Conservation (phyloP, 1,284 basidiomycete species). For the Trametes pubescens region DNA sequence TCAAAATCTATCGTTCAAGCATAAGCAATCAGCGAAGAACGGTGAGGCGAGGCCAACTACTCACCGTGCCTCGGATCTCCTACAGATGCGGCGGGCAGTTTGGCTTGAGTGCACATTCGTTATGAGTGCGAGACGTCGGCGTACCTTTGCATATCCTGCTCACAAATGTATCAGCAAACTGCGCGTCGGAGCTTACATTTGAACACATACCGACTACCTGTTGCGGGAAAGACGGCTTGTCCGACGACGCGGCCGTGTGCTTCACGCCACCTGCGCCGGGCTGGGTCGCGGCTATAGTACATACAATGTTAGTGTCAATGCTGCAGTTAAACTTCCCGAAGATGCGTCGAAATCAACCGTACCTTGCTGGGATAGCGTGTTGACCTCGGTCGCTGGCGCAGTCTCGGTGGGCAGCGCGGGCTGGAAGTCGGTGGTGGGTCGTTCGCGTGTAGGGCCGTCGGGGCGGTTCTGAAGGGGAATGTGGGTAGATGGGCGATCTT, state of each 20-base stretch:
- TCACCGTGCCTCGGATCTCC: constrained; percentile 32
- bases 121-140: neutral
- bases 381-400: constrained; percentile 16
- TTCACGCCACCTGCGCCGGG: constrained; percentile 24
- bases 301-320: neutral
- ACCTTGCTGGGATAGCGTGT: constrained; percentile 29
- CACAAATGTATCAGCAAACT: neutral
- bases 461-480: constrained; percentile 1
- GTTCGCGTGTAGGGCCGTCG: neutral
- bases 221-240: constrained; percentile 27
- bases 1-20: constrained; percentile 14
- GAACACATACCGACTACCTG: constrained; percentile 25
- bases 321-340: neutral
- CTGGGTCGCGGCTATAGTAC: constrained; percentile 23
- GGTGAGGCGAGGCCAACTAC: neutral
- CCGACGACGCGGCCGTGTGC: constrained; percentile 14
- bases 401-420: constrained; percentile 25
- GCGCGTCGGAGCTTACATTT: too few species aligned
- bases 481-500: constrained; percentile 10
- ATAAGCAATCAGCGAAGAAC: neutral
- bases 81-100: neutral
- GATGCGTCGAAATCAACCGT: neutral
- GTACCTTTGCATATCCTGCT: constrained; percentile 30
- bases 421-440: constrained; percentile 22
- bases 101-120: neutral